phyloP scores from a whole-genome alignment of 805 yeast species.

The Candida insectorum region DNA sequence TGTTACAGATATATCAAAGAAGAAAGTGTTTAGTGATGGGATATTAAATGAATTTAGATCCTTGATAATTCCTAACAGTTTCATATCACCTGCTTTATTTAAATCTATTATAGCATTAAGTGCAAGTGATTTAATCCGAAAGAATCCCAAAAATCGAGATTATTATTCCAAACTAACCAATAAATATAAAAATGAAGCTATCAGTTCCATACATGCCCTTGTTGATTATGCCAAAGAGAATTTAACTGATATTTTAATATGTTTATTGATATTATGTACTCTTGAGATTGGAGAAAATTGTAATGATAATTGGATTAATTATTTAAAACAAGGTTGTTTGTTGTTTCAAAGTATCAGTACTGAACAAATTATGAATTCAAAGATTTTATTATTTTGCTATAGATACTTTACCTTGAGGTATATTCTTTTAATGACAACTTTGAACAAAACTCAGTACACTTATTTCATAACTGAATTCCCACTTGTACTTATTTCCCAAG shows the following conservation, averaged over 20 bases:
- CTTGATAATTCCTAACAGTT: conserved; percentile 22
- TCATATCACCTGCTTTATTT: conserved; percentile 17
- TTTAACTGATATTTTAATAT: conserved; percentile 22
- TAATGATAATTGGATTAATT: conserved; percentile 23
- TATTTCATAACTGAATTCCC: conserved; percentile 15
- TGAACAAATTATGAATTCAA: conserved; percentile 15
- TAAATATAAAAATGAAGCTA: conserved; percentile 24
- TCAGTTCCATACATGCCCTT: conserved; percentile 21
- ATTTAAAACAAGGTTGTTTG: conserved; percentile 25
- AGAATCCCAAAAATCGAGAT: conserved; percentile 1
- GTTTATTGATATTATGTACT: conserved; percentile 25
- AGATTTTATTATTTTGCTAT: conserved; percentile 24
- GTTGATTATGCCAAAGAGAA: conserved; percentile 18
- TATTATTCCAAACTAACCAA: conserved; percentile 9
- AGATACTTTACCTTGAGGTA: conserved; percentile 27
- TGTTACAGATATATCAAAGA: conserved; percentile 15
- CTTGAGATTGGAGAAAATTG: conserved; percentile 26
- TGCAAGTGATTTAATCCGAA: conserved; percentile 19
- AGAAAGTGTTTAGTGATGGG: conserved; percentile 18
- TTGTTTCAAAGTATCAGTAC: conserved; percentile 19
- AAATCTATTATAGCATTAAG: conserved; percentile 17
- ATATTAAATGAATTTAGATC: conserved; percentile 21
- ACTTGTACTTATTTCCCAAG: conserved; percentile 19
- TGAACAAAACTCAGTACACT: conserved; percentile 14
- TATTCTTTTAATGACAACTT: conserved; percentile 20